Conservation (phyloP, 768 basidiomycete genomes). For the Crepidotus variabilis region DNA sequence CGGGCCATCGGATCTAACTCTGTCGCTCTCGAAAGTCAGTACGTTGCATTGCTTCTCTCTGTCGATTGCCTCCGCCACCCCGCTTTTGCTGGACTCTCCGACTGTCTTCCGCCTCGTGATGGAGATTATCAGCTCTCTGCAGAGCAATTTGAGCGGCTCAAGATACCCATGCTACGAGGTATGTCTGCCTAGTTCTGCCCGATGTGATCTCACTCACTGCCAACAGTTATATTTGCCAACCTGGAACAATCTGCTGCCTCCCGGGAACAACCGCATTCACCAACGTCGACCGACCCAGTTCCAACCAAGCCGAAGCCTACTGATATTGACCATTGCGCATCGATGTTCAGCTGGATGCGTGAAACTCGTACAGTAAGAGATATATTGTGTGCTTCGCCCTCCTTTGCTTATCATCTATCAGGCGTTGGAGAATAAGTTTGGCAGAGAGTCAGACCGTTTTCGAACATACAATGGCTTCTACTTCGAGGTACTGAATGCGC, state of each 20-base stretch:
- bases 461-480: constrained; percentile 5
- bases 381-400: neutral
- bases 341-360: constrained; percentile 9
- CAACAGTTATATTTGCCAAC: constrained; percentile 8
- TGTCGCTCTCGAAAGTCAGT: constrained; percentile 55
- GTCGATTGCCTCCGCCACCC: constrained; percentile 56
- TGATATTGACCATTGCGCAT: constrained; percentile 10
- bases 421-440: neutral
- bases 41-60: constrained; percentile 50
- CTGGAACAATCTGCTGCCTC: neutral
- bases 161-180: constrained; percentile 29
- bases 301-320: neutral
- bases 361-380: constrained; percentile 2
- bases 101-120: constrained; percentile 14
- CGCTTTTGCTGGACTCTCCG: constrained; percentile 33
- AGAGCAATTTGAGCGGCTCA: constrained; percentile 26
- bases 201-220: neutral
- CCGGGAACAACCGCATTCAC: neutral
- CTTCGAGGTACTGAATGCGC: constrained; percentile 2
- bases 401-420: neutral
- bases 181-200: neutral
- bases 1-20: constrained; percentile 44
- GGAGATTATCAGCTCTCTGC: constrained; percentile 27
- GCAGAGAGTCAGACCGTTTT: neutral
- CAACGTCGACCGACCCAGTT: neutral